phyloP scores from a whole-genome alignment of 1,139 yeast genomes.

The Blastobotrys aristatus region DNA sequence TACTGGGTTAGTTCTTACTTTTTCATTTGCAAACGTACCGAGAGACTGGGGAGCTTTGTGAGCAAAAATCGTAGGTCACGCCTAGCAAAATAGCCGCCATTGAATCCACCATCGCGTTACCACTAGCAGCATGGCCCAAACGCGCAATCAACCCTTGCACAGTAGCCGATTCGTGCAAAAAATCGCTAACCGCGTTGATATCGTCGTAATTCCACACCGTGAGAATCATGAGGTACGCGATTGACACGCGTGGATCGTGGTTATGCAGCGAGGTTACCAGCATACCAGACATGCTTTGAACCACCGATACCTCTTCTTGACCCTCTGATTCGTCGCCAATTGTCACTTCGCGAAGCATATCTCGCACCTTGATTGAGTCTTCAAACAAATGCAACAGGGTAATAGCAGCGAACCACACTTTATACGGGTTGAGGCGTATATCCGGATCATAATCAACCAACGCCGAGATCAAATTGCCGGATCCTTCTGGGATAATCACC shows the following conservation, averaged over 20 bases:
- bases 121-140: conserved; percentile 56
- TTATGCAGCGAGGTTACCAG: conserved; percentile 56
- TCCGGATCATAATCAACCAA: conserved; percentile 78
- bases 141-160: conserved; percentile 65
- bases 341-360: conserved; percentile 48
- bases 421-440: conserved; percentile 73
- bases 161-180: conserved; percentile 61
- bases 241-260: conserved; percentile 69
- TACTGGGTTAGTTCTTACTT: conserved; percentile 1
- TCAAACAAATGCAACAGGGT: conserved; percentile 60
- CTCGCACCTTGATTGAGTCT: conserved; percentile 47
- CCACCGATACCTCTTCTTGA: conserved; percentile 68
- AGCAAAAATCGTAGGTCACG: conserved; percentile 73
- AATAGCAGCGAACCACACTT: conserved; percentile 77
- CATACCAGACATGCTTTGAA: conserved; percentile 77
- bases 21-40: conserved; percentile 21
- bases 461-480: conserved; percentile 56
- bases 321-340: conserved; percentile 61
- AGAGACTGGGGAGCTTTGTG: conserved; percentile 63
- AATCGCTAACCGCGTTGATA: conserved; percentile 66
- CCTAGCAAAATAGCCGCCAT: conserved; percentile 71
- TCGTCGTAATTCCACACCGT: conserved; percentile 79
- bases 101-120: conserved; percentile 64
- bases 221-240: conserved; percentile 73
- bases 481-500: conserved; percentile 16